Evolutionary conservation across 1,139 yeast species (phyloP).

Genomic region (Hansenula anomala): DNA sequence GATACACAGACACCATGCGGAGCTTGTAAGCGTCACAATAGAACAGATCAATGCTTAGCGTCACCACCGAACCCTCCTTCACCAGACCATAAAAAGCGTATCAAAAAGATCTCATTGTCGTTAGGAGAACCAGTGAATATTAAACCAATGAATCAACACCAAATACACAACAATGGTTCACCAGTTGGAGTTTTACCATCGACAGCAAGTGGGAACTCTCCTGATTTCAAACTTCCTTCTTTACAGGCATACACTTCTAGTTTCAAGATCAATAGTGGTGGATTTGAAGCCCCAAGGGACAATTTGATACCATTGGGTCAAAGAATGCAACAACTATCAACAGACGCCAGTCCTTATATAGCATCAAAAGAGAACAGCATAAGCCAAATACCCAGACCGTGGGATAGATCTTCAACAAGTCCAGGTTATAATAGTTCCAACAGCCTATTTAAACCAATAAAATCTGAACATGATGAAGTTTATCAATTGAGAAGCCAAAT

Average conservation of each 20-base stretch:
- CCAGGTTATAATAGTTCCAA: background rate
- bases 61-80: slow-evolving; percentile 21
- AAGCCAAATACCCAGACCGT: background rate
- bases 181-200: too few species aligned
- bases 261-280: background rate
- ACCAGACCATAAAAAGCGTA: slow-evolving; percentile 13
- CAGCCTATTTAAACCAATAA: background rate
- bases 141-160: slow-evolving; percentile 4
- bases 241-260: background rate
- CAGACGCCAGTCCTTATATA: background rate
- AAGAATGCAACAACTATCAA: background rate
- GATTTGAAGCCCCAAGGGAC: background rate
- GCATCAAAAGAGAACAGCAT: background rate
- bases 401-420: background rate
- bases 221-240: background rate
- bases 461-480: background rate
- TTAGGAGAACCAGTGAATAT: background rate
- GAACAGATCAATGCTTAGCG: slow-evolving; percentile 24
- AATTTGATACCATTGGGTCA: background rate
- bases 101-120: slow-evolving; percentile 4
- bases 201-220: background rate
- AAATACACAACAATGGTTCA: background rate
- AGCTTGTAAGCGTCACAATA: slow-evolving; percentile 40
- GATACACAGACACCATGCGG: slow-evolving; percentile 46
- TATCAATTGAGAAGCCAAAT: background rate